Base-by-base conservation (phyloP, 768 basidiomycete species). In the Roridomyces roridus region DNA sequence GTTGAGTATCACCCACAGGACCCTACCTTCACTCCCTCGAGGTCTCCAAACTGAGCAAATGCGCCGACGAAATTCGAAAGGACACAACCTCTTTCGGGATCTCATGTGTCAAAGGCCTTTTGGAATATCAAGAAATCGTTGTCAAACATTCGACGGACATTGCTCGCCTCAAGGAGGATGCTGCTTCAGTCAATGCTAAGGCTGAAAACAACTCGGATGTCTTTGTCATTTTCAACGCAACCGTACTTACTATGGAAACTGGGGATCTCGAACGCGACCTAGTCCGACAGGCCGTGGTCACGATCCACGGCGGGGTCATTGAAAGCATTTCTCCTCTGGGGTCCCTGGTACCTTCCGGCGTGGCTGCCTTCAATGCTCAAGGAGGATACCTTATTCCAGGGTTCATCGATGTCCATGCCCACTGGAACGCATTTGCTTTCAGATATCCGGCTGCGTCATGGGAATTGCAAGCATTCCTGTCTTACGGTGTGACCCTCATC, bases 331-430 rank as follows among this genome's bases (percentile, higher is more conserved):
- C 79, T 8, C 69, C 65, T 17, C 63, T 71, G 5, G 70, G 57
- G 3, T 65, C 72, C 35, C 60, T 65, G 21, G 47, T 77, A 42
- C 77, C 78, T 28, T 56, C 63, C 11, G 78, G 73, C 3, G 77
- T 80, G 6, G 75, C 79, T 25, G 71, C 81, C 7, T 75, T 89
- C 45, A 77, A 89, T 69, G 84, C 83, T 14, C 70, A 82, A 65
- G 85, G 87, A 90, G 88, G 85, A 6, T 87, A 78, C 56, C 75
- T 91, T 17, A 70, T 85, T 4, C 89, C 89, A 15, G 89, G 89
- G 3, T 90, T 89, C 67, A 84, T 91, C 46, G 89, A 91, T 53
- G 85, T 86, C 8, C 89, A 91, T 62, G 89, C 89, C 3, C 89
- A 91, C 55, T 91, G 89, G 89, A 65, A 72, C 17, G 87, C 87